Evolutionary conservation across 495 filamentous ascomycete genomes (phyloP).

Genomic region (Penicillium subrubescens): DNA sequence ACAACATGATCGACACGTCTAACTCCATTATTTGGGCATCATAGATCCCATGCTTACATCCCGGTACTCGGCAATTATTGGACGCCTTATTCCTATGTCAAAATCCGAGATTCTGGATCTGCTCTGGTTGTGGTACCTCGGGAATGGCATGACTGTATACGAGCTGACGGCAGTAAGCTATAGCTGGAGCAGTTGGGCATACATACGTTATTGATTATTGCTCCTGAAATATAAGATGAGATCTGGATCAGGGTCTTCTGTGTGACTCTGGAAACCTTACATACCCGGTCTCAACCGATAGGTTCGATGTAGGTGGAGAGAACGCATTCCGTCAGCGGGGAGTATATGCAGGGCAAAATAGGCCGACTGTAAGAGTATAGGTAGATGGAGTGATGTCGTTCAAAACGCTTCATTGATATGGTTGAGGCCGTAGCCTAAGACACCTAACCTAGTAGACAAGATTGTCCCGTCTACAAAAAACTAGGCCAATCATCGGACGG

Average conservation of each 20-base stretch:
- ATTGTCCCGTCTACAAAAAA: not conserved
- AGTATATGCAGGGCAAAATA: not conserved
- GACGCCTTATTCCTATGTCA: not conserved
- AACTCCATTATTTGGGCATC: not conserved
- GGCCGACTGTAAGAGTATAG: not conserved
- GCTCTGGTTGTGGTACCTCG: not conserved
- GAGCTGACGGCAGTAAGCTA: not conserved
- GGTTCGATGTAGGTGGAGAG: not conserved
- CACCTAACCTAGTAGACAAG: not conserved
- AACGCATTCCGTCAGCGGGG: not conserved
- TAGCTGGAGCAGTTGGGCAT: not conserved
- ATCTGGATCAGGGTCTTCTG: conserved; percentile 7
- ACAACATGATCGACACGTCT: conserved; percentile 5
- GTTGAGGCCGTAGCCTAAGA: not conserved
- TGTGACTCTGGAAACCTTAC: not conserved
- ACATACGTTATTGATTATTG: not conserved
- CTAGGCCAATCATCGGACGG: not conserved
- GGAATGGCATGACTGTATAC: not conserved
- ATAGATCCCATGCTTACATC: not conserved
- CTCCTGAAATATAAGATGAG: not conserved
- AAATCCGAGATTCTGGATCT: not conserved
- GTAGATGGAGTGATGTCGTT: not conserved
- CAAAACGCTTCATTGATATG: not conserved
- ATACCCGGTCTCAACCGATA: not conserved
- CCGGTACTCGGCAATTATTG: conserved; percentile 8